Evolutionary conservation across 371 early-diverging fungal genomes (phyloP).

Genomic region (Mucor mucedo): DNA sequence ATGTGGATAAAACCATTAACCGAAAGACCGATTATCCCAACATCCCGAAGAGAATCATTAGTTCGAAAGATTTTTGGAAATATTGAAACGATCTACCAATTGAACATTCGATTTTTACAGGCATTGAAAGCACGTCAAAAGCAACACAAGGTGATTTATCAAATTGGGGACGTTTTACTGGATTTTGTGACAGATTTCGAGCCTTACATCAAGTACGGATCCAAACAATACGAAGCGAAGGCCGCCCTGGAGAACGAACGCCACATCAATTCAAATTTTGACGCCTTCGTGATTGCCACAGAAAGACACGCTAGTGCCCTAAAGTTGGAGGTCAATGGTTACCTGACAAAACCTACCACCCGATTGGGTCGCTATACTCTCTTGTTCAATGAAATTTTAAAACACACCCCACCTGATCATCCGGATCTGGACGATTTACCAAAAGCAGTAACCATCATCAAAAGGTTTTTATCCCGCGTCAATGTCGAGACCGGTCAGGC

Average conservation of each 20-base stretch:
- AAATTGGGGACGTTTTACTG: slow-evolving; percentile 86
- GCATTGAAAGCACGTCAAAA: slow-evolving; percentile 78
- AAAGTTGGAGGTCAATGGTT: slow-evolving; percentile 81
- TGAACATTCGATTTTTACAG: slow-evolving; percentile 72
- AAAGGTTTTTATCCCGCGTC: slow-evolving; percentile 67
- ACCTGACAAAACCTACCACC: slow-evolving; percentile 84
- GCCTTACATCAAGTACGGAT: slow-evolving; percentile 87
- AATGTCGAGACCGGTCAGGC: slow-evolving; percentile 47
- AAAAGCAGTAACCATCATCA: slow-evolving; percentile 77
- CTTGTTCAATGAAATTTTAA: slow-evolving; percentile 86
- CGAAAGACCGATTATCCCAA: slow-evolving; percentile 67
- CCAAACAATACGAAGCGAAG: slow-evolving; percentile 82
- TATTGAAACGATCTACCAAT: slow-evolving; percentile 67
- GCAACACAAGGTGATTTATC: slow-evolving; percentile 70
- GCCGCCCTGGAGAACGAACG: slow-evolving; percentile 45
- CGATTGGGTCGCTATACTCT: slow-evolving; percentile 89
- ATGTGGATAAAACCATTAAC: slow-evolving; percentile 80
- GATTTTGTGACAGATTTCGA: slow-evolving; percentile 73
- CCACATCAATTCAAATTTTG: slow-evolving; percentile 39
- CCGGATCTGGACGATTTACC: slow-evolving; percentile 77
- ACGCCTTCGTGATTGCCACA: slow-evolving; percentile 50
- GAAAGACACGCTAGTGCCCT: slow-evolving; percentile 58
- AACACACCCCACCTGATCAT: slow-evolving; percentile 79
- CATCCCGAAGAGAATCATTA: slow-evolving; percentile 65
- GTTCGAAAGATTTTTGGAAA: slow-evolving; percentile 83